These are phyloP conservation scores for Chrysoporthe puriensis DNA, from an alignment of 2,329 filamentous ascomycete species.

Conservation along the genomic window DNA sequence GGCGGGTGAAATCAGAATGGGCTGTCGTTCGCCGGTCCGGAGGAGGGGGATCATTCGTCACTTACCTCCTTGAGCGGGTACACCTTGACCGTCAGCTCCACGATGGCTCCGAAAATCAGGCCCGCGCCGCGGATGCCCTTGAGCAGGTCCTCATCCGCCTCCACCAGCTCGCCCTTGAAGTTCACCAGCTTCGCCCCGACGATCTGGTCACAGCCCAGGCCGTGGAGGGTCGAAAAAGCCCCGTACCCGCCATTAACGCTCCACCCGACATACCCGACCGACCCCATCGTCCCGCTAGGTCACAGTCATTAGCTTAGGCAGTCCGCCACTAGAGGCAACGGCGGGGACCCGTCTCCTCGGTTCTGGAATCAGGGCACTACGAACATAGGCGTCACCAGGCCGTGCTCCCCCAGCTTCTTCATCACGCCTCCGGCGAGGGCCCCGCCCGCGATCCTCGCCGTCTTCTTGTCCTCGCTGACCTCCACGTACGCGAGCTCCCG, in stretches of 20 bases:
- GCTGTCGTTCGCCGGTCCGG: neutral
- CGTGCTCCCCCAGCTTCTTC: slow-evolving; percentile 35
- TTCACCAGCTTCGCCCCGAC: slow-evolving; percentile 44
- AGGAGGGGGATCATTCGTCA: neutral
- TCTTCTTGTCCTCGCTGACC: slow-evolving; percentile 26
- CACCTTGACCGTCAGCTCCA: slow-evolving; percentile 45
- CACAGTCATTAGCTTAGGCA: neutral
- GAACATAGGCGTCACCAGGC: slow-evolving; percentile 35
- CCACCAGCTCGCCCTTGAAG: slow-evolving; percentile 40
- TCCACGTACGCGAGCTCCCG: slow-evolving; percentile 16
- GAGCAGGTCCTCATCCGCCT: slow-evolving; percentile 43
- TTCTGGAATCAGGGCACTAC: neutral
- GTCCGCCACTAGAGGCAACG: neutral
- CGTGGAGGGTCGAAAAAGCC: slow-evolving; percentile 37
- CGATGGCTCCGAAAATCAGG: slow-evolving; percentile 44
- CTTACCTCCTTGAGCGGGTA: slow-evolving; percentile 40
- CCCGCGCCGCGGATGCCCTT: slow-evolving; percentile 45
- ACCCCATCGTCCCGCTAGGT: slow-evolving; percentile 31
- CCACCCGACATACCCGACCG: slow-evolving; percentile 42
- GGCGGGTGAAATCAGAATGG: neutral
- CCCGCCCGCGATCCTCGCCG: slow-evolving; percentile 43
- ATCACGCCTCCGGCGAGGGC: slow-evolving; percentile 38
- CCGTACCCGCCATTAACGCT: slow-evolving; percentile 41
- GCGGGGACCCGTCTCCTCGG: neutral
- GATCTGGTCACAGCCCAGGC: slow-evolving; percentile 44